These are phyloP conservation scores for Singerocomus inundabilis DNA, from an alignment of 1,284 basidiomycete genomes.

Conservation along the genomic window DNA sequence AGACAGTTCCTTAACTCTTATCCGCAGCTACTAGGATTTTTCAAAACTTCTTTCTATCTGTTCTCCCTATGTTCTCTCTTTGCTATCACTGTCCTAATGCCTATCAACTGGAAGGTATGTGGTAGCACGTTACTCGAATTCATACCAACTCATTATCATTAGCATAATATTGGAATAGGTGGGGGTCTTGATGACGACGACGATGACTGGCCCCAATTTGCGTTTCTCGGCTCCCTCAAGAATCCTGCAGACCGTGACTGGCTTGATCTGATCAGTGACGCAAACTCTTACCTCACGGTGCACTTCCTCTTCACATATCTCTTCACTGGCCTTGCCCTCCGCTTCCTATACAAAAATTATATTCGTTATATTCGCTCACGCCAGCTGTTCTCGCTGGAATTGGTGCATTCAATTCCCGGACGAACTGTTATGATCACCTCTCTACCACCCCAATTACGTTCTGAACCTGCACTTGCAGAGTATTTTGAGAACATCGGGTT, in stretches of 20 bases:
- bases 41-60: slow-evolving; percentile 91
- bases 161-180: slow-evolving; percentile 73
- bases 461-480: slow-evolving; percentile 83
- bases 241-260: slow-evolving; percentile 53
- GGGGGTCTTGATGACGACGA: slow-evolving; percentile 56
- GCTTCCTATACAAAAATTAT: slow-evolving; percentile 88
- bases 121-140: neutral
- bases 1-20: neutral
- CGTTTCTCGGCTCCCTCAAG: slow-evolving; percentile 22
- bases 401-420: slow-evolving; percentile 91
- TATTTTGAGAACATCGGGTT: slow-evolving; percentile 89
- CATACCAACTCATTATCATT: slow-evolving; percentile 32
- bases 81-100: slow-evolving; percentile 81
- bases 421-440: slow-evolving; percentile 89
- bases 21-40: slow-evolving; percentile 83
- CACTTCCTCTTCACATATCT: slow-evolving; percentile 94
- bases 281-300: slow-evolving; percentile 80
- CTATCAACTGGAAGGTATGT: slow-evolving; percentile 82
- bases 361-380: slow-evolving; percentile 87
- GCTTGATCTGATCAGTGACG: slow-evolving; percentile 83
- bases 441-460: slow-evolving; percentile 79
- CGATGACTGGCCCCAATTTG: slow-evolving; percentile 45
- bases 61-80: slow-evolving; percentile 85
- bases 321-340: slow-evolving; percentile 84
- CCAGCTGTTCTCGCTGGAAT: slow-evolving; percentile 90